Evolutionary conservation across 805 yeast genomes (phyloP).

Genomic region (Candida boidinii): DNA sequence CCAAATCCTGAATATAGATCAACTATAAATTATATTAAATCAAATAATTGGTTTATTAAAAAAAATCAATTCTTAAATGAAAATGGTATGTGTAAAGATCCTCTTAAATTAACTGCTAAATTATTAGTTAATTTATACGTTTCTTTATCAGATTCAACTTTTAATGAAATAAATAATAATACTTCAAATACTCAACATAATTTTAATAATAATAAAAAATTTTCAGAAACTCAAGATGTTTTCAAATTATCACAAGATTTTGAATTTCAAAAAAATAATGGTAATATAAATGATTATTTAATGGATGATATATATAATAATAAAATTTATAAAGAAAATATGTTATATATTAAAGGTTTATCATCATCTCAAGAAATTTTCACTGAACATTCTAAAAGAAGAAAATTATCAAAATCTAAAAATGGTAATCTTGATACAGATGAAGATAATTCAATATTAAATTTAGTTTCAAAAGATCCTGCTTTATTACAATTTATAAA

Average conservation of each 20-base stretch:
- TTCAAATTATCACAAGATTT: no score
- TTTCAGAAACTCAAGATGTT: no score
- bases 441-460: constrained; percentile 26
- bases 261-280: no score
- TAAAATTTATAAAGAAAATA: constrained; percentile 16
- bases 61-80: constrained; percentile 32
- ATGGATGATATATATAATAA: constrained; percentile 27
- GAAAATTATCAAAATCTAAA: constrained; percentile 16
- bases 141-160: constrained; percentile 42
- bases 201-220: no score
- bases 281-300: constrained; percentile 30
- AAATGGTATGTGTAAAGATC: constrained; percentile 45
- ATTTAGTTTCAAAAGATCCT: constrained; percentile 39
- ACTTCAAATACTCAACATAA: constrained; percentile 38
- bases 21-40: constrained; percentile 29
- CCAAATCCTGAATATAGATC: constrained; percentile 38
- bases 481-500: constrained; percentile 38
- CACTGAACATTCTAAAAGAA: constrained; percentile 28
- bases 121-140: constrained; percentile 44
- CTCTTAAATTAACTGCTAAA: constrained; percentile 39
- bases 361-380: constrained; percentile 35
- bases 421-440: no score
- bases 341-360: constrained; percentile 12
- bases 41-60: constrained; percentile 49
- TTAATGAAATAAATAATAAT: constrained; percentile 17